These are phyloP conservation scores for Phytophthora hybrid DNA, from an alignment of 352 stramenopile species.

Conservation along the genomic window DNA sequence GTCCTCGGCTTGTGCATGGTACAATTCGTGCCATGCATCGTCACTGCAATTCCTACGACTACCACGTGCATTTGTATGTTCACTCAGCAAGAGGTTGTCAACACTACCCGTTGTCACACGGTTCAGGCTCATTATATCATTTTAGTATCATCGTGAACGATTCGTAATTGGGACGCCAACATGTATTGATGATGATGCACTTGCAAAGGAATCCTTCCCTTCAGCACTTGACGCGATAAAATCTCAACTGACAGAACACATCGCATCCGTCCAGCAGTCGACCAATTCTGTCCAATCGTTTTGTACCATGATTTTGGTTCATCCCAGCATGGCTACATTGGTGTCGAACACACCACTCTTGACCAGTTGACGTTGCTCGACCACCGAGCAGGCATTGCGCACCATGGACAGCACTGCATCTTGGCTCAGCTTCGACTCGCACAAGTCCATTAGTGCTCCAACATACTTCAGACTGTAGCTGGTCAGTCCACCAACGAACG, in stretches of 20 bases:
- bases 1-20: not conserved
- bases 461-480: constrained; percentile 80
- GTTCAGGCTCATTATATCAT: constrained; percentile 89
- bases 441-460: constrained; percentile 56
- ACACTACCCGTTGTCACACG: constrained; percentile 52
- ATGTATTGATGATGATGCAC: constrained; percentile 8
- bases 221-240: constrained; percentile 14
- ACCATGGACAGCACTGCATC: constrained; percentile 44
- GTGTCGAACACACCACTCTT: constrained; percentile 38
- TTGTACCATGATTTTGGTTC: constrained; percentile 8
- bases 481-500: constrained; percentile 51
- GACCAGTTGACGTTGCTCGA: constrained; percentile 6
- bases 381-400: constrained; percentile 37
- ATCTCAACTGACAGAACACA: constrained; percentile 23
- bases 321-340: constrained; percentile 44
- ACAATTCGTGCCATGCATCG: not conserved
- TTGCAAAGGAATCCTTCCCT: not conserved
- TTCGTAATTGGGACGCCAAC: constrained; percentile 15
- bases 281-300: constrained; percentile 39
- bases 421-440: constrained; percentile 38
- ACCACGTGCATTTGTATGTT: constrained; percentile 30
- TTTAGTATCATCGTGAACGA: constrained; percentile 71
- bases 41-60: not conserved
- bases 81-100: constrained; percentile 74
- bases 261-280: constrained; percentile 4